A percentile compares a stretch with the other conserved stretches of the same genome.
These are phyloP conservation scores for Hyaloperonospora brassicae DNA, from an alignment of 352 stramenopile genomes.

Conservation along the genomic window DNA sequence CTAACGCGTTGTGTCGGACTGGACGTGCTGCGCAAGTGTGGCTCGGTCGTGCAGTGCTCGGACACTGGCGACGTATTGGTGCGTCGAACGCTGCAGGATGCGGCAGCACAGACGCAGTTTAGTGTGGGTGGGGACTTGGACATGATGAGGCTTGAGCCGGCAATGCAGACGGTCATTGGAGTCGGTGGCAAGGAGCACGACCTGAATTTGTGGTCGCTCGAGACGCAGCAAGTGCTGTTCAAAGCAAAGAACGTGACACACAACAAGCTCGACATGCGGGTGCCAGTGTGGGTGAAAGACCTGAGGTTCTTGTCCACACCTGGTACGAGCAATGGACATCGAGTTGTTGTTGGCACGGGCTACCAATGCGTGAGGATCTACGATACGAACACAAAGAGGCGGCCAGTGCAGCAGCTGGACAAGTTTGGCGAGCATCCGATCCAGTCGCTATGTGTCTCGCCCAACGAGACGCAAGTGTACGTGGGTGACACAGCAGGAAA, in stretches of 20 bases:
- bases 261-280: conserved; percentile 82
- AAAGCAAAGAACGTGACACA: conserved; percentile 82
- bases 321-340: conserved; percentile 59
- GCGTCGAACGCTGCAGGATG: conserved; percentile 34
- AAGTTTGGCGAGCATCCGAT: conserved; percentile 63
- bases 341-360: conserved; percentile 65
- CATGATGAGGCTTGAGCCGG: conserved; percentile 45
- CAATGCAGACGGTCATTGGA: conserved; percentile 46
- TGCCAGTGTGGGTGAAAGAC: conserved; percentile 87
- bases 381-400: conserved; percentile 81
- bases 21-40: conserved; percentile 47
- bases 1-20: conserved; percentile 40
- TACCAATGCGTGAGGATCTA: conserved; percentile 81
- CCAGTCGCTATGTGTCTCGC: conserved; percentile 63
- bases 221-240: conserved; percentile 71
- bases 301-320: conserved; percentile 46
- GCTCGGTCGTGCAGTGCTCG: conserved; percentile 64
- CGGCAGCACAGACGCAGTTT: conserved; percentile 38
- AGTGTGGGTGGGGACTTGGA: conserved; percentile 47
- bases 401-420: conserved; percentile 61
- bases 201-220: conserved; percentile 72
- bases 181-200: conserved; percentile 81
- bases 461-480: conserved; percentile 70
- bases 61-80: conserved; percentile 46
- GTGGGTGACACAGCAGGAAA: conserved; percentile 87